Evolutionary conservation across 306 rosid genomes (phyloP).

Genomic region (Cicer chorassanicum): DNA sequence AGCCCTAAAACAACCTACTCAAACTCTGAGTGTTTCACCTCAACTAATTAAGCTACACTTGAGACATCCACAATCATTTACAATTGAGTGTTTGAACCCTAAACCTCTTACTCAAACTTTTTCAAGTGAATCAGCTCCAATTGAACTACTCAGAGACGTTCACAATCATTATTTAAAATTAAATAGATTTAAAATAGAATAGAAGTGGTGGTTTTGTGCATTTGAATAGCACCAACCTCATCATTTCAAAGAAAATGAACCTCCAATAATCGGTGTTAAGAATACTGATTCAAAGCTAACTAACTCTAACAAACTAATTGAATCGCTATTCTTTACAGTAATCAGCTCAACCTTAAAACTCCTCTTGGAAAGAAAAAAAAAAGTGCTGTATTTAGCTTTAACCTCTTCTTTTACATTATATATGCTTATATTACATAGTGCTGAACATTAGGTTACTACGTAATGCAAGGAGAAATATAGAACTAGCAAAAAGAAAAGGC

Average conservation of each 20-base stretch:
- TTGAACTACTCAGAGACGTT: too few relatives aligned
- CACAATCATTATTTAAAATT: not conserved
- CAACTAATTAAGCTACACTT: too few relatives aligned
- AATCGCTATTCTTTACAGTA: not conserved
- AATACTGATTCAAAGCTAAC: too few relatives aligned
- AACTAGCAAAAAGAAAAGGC: not conserved
- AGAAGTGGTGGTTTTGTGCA: not conserved
- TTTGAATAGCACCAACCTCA: not conserved
- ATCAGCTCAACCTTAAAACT: not conserved
- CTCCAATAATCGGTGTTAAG: not conserved
- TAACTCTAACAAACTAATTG: too few relatives aligned
- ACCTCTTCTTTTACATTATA: slow-evolving; percentile 25
- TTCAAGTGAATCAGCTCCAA: not conserved
- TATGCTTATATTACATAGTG: slow-evolving; percentile 13
- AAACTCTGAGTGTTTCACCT: too few relatives aligned
- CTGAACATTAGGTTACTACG: slow-evolving; percentile 36
- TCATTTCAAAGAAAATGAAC: not conserved
- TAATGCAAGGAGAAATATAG: slow-evolving; percentile 30
- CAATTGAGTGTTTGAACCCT: too few relatives aligned
- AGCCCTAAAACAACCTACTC: too few relatives aligned
- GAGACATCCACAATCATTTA: too few relatives aligned
- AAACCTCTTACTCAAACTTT: too few relatives aligned
- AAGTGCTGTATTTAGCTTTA: slow-evolving; percentile 20
- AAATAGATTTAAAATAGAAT: not conserved
- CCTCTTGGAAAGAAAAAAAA: not conserved